Evolutionary conservation across 1,139 yeast genomes (phyloP).

Genomic region (Wickerhamomyces sp.): DNA sequence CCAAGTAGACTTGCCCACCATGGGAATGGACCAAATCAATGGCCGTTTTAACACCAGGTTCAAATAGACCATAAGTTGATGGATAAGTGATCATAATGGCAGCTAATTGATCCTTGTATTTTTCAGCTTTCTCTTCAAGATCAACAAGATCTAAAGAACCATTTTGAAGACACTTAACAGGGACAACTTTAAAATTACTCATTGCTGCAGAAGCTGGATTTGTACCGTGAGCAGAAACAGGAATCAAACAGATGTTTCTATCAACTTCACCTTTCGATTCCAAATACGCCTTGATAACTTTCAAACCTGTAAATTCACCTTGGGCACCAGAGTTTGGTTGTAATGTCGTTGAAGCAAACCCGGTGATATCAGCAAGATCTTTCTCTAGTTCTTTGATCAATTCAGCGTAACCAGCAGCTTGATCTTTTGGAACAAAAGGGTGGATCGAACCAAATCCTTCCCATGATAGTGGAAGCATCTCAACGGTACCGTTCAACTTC

Average conservation of each 20-base stretch:
- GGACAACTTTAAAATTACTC: constrained; percentile 91
- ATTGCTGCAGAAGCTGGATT: constrained; percentile 98
- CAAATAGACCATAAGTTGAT: constrained; percentile 93
- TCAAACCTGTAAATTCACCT: constrained; percentile 93
- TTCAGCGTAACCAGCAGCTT: constrained; percentile 79
- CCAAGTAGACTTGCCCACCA: constrained; percentile 96
- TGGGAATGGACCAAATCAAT: constrained; percentile 74
- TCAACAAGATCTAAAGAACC: constrained; percentile 86
- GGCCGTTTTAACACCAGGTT: constrained; percentile 83
- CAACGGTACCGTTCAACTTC: constrained; percentile 94
- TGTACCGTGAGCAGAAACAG: constrained; percentile 97
- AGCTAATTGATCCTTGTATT: constrained; percentile 67
- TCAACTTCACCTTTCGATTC: constrained; percentile 61
- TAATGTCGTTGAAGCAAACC: constrained; percentile 83
- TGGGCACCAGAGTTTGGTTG: constrained; percentile 99
- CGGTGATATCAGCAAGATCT: constrained; percentile 92
- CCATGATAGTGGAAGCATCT: constrained; percentile 92
- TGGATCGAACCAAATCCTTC: constrained; percentile 87
- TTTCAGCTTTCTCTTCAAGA: constrained; percentile 64
- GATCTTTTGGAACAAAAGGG: constrained; percentile 88
- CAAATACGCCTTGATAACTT: constrained; percentile 78
- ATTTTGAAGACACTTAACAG: constrained; percentile 78
- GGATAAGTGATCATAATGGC: constrained; percentile 97
- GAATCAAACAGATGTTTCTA: constrained; percentile 87
- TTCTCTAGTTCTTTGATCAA: constrained; percentile 70